Evolutionary conservation across 176 grass and related monocot species (phyloP).

Genomic region (Zizania latifolia): DNA sequence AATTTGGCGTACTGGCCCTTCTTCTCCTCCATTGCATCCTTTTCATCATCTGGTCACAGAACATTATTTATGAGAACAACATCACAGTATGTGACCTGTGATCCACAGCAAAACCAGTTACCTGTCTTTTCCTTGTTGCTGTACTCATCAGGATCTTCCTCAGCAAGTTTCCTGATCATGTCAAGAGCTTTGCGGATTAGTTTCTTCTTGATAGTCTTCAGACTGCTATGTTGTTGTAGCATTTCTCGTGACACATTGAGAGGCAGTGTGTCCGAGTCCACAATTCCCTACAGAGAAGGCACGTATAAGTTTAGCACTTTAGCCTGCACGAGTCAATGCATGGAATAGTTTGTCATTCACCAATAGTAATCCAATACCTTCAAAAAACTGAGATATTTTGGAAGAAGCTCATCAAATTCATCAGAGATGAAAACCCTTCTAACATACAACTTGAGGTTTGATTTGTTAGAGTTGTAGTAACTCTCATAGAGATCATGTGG

Average conservation of each 20-base stretch:
- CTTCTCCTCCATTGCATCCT: constrained; percentile 68
- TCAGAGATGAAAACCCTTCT: constrained; percentile 99
- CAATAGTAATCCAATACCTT: constrained; percentile 40
- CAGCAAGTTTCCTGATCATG: constrained; percentile 89
- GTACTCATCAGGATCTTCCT: constrained; percentile 88
- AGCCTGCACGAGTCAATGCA: neutral
- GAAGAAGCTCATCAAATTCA: constrained; percentile 93
- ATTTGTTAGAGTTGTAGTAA: constrained; percentile 91
- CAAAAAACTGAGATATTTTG: constrained; percentile 93
- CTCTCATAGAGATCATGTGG: constrained; percentile 94
- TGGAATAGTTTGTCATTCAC: neutral
- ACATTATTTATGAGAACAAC: neutral
- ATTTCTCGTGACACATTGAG: constrained; percentile 96
- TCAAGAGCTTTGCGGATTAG: constrained; percentile 92
- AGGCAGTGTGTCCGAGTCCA: constrained; percentile 90
- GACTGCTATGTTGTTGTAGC: constrained; percentile 96
- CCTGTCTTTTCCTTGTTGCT: constrained; percentile 95
- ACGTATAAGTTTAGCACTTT: neutral
- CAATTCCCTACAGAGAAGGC: constrained; percentile 66
- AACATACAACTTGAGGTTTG: constrained; percentile 93
- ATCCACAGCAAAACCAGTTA: constrained; percentile 11
- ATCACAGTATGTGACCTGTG: neutral
- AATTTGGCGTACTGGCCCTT: constrained; percentile 89
- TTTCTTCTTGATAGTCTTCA: constrained; percentile 98
- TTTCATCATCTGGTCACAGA: constrained; percentile 55